Base-by-base conservation (phyloP, 2,329 filamentous ascomycete species). In the Talaromyces sp. region DNA sequence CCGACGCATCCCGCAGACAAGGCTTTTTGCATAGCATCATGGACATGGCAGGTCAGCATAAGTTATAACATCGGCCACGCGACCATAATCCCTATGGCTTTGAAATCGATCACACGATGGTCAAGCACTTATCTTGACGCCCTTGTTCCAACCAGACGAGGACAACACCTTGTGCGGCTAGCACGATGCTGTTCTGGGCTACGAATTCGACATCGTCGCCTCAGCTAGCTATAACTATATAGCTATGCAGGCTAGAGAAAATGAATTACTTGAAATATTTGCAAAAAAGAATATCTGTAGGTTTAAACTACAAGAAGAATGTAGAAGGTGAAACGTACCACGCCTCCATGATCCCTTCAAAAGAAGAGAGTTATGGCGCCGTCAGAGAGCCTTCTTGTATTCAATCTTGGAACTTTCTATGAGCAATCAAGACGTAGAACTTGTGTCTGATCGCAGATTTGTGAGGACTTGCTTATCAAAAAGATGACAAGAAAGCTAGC, bases 311-410 rank as follows among this genome's bases (percentile, higher is more conserved):
- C 18, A 8, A 56, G 14, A 6, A 56, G 65, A 56, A 65, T 67
- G 66, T 70, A 67, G 68, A 57, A 66, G 60, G 65, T 64, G 68
- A 68, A 70, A 70, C 67, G 68, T 61, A 69, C 68, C 64, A 64
- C 65, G 64, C 52, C 58, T 59, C 34, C 52, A 62, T 47, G 40
- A 56, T 53, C 53, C 40, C 57, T 18, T 28, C 44, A 52, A 27
- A 30, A 40, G 23, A 27, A 51, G 55, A 18, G 52, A 58, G 61
- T 51, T 61, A 40, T 59, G 52, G 55, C 52, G 52, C 63, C 47
- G 55, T 64, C 65, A 64, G 60, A 65, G 61, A 65, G 60, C 53
- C 68, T 66, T 65, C 67, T 61, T 10, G 5, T 34, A 58, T 53
- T 56, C 57, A 23, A 50, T 62, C 40, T 64, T 16, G 63, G 63